These are phyloP conservation scores for Glarea lozoyensis DNA, from an alignment of 495 filamentous ascomycete genomes.

Conservation along the genomic window DNA sequence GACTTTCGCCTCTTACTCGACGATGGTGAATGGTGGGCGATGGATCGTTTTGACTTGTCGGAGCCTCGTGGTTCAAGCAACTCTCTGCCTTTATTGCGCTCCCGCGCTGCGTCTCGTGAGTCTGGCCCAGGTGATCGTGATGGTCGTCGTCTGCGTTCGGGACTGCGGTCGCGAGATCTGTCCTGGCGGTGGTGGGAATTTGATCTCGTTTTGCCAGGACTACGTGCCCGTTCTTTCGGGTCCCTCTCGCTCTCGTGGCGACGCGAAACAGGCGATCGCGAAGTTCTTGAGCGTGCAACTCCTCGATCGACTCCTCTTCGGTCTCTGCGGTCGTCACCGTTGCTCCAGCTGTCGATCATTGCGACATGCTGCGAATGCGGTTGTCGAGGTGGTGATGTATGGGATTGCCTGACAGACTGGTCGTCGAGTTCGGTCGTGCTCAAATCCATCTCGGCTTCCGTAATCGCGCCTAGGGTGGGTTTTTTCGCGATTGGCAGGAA, in stretches of 20 bases:
- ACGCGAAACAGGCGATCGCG: conserved; percentile 20
- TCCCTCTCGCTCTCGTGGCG: conserved; percentile 20
- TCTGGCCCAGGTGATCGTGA: conserved; percentile 22
- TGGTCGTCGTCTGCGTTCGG: conserved; percentile 22
- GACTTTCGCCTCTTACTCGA: conserved; percentile 32
- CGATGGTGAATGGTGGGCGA: conserved; percentile 25
- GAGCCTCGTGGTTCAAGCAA: conserved; percentile 24
- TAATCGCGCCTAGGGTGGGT: neutral
- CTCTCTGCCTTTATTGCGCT: conserved; percentile 26
- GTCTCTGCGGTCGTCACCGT: conserved; percentile 25
- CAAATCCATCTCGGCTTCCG: neutral
- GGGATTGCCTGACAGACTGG: neutral
- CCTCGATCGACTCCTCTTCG: conserved; percentile 26
- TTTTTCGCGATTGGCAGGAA: too few species aligned
- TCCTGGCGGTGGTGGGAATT: conserved; percentile 8
- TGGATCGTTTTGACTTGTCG: conserved; percentile 23
- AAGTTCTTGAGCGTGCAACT: conserved; percentile 20
- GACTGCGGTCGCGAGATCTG: conserved; percentile 26
- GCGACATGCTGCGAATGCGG: conserved; percentile 20
- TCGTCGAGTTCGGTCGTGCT: neutral
- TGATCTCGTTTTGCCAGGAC: conserved; percentile 14
- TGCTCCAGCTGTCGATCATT: conserved; percentile 27
- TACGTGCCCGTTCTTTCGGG: conserved; percentile 18
- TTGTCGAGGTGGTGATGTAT: neutral
- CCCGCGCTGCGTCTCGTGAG: conserved; percentile 27